Percentiles rank a stretch among this genome's conserved stretches.
phyloP scores from a whole-genome alignment of 2,329 filamentous ascomycete genomes.

The Beauveria australis region DNA sequence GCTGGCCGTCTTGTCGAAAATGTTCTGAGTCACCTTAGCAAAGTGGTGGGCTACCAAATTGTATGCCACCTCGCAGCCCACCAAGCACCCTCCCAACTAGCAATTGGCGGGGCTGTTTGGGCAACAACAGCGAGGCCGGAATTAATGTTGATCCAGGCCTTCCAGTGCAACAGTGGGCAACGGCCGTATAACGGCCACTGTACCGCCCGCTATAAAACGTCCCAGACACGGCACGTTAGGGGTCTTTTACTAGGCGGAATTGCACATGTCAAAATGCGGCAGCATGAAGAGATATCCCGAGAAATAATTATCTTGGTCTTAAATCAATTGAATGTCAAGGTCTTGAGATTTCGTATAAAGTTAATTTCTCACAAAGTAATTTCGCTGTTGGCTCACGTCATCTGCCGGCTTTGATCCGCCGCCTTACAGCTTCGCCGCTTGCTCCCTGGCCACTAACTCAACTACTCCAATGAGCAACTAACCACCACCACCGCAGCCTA shows the following conservation, averaged over 20 bases:
- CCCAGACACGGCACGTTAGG: background rate
- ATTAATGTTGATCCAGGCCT: conserved; percentile 12
- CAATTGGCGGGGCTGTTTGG: conserved; percentile 6
- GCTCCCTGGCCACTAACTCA: too few relatives aligned
- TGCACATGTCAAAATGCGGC: background rate
- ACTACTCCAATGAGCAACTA: too few relatives aligned
- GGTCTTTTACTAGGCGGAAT: background rate
- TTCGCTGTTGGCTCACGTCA: background rate
- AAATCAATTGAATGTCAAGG: too few relatives aligned
- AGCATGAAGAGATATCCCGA: background rate
- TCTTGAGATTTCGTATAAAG: too few relatives aligned
- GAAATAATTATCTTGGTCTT: too few relatives aligned
- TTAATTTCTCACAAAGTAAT: background rate
- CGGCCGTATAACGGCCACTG: background rate
- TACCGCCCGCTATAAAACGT: background rate
- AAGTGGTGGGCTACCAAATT: conserved; percentile 9
- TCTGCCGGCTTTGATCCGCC: background rate
- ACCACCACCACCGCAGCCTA: background rate
- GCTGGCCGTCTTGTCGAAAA: conserved; percentile 3
- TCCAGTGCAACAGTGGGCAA: background rate
- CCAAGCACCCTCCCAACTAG: background rate
- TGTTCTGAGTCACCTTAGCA: conserved; percentile 10
- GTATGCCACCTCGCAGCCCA: conserved; percentile 3
- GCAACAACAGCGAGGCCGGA: background rate
- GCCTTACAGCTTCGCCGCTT: too few relatives aligned